Evolutionary conservation across 2,329 filamentous ascomycete genomes (phyloP).

Genomic region (Elsinoe fawcettii): DNA sequence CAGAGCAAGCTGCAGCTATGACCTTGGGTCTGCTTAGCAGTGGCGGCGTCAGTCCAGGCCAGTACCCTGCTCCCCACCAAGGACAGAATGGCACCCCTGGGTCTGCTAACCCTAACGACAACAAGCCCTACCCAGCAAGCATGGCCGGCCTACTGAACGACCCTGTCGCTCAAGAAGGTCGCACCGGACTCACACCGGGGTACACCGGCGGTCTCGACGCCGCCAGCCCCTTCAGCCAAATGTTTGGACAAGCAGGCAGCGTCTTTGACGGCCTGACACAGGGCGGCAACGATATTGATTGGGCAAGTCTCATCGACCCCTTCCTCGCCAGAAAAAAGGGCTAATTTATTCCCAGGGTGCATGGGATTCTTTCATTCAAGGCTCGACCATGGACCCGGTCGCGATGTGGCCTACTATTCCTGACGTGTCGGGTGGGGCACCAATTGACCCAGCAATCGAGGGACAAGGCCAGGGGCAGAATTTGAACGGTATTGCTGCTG

Average conservation of each 20-base stretch:
- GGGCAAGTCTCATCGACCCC: slow-evolving; percentile 41
- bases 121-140: slow-evolving; percentile 25
- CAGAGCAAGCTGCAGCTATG: slow-evolving; percentile 60
- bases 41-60: slow-evolving; percentile 49
- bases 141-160: slow-evolving; percentile 31
- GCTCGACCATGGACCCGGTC: slow-evolving; percentile 39
- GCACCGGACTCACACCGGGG: slow-evolving; percentile 29
- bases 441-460: slow-evolving; percentile 9
- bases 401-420: slow-evolving; percentile 33
- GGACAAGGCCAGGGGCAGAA: not conserved
- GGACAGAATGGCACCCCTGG: slow-evolving; percentile 25
- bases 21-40: slow-evolving; percentile 61
- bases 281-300: slow-evolving; percentile 42
- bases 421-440: not conserved
- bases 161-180: slow-evolving; percentile 21
- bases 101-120: slow-evolving; percentile 16
- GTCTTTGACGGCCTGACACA: slow-evolving; percentile 51
- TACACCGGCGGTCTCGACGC: slow-evolving; percentile 29
- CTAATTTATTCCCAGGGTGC: slow-evolving; percentile 45
- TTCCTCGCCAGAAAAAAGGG: slow-evolving; percentile 18
- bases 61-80: slow-evolving; percentile 17
- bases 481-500: slow-evolving; percentile 2
- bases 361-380: slow-evolving; percentile 63
- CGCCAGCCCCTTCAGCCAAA: slow-evolving; percentile 28
- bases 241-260: slow-evolving; percentile 28